Evolutionary conservation across 306 rosid species (phyloP).

Genomic region (Cucurbita ficifolia): DNA sequence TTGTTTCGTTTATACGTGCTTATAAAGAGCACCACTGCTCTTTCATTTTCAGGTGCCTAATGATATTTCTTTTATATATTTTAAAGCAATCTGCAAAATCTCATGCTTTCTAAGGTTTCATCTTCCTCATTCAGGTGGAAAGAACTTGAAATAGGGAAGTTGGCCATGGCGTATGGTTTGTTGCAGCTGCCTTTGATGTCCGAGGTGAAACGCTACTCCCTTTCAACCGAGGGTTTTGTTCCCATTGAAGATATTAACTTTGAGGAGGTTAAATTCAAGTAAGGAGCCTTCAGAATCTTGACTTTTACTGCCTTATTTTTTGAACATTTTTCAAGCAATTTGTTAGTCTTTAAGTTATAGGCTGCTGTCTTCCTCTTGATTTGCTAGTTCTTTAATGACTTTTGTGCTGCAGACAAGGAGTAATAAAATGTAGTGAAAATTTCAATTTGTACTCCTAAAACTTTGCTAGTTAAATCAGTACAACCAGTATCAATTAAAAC

Average conservation of each 20-base stretch:
- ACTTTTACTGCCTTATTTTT: not conserved
- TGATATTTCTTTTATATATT: not conserved
- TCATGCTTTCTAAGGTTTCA: slow-evolving; percentile 1
- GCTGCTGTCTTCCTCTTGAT: not conserved
- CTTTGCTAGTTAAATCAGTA: not conserved
- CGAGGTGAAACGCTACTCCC: slow-evolving; percentile 59
- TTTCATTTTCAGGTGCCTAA: slow-evolving; percentile 58
- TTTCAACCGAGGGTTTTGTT: slow-evolving; percentile 62
- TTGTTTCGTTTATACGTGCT: slow-evolving; percentile 82
- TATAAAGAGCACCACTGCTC: slow-evolving; percentile 87
- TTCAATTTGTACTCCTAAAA: not conserved
- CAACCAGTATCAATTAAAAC: not conserved
- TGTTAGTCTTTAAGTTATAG: not conserved
- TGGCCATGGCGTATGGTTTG: slow-evolving; percentile 78
- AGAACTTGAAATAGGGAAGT: slow-evolving; percentile 86
- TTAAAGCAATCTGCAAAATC: slow-evolving; percentile 4
- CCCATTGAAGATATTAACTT: slow-evolving; percentile 60
- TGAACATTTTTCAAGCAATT: not conserved
- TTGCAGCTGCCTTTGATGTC: slow-evolving; percentile 79
- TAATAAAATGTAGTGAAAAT: not conserved
- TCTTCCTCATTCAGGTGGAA: slow-evolving; percentile 42
- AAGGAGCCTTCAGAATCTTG: slow-evolving; percentile 13
- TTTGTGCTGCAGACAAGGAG: not conserved
- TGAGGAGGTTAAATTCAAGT: slow-evolving; percentile 68
- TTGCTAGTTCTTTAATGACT: not conserved